Percentiles rank a stretch among this genome's conserved stretches.
Conservation (phyloP, 1,284 basidiomycete genomes). For the Psilocybe mexicana region DNA sequence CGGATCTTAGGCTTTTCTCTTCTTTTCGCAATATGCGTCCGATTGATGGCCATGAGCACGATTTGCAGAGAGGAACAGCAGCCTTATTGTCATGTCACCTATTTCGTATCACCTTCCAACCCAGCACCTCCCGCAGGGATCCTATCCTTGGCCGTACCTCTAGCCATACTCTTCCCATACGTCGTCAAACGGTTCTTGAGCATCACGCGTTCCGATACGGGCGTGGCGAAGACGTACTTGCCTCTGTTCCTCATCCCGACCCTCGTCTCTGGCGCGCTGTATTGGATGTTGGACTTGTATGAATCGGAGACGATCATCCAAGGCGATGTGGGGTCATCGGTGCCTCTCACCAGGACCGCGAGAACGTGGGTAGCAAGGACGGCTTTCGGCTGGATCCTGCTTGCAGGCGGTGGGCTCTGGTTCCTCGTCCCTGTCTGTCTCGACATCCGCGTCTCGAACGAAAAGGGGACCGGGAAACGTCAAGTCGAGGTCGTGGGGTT, state of each 20-base stretch:
- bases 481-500: conserved; percentile 80
- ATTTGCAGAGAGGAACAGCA: conserved; percentile 96
- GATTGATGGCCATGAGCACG: conserved; percentile 75
- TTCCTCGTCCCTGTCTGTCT: conserved; percentile 72
- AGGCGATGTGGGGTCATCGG: background rate
- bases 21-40: conserved; percentile 68
- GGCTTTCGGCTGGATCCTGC: conserved; percentile 50
- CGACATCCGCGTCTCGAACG: conserved; percentile 46
- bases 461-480: conserved; percentile 24
- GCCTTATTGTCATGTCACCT: conserved; percentile 84
- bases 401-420: conserved; percentile 68
- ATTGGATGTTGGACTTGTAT: conserved; percentile 79
- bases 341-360: conserved; percentile 43
- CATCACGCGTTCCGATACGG: conserved; percentile 75
- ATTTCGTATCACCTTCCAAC: conserved; percentile 73
- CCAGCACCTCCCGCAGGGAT: conserved; percentile 63
- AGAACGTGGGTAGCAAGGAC: conserved; percentile 67
- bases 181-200: conserved; percentile 59
- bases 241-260: conserved; percentile 57
- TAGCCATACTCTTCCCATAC: conserved; percentile 60
- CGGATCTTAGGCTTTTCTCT: conserved; percentile 75
- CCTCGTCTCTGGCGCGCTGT: conserved; percentile 58
- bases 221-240: conserved; percentile 67
- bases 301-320: no score
- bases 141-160: conserved; percentile 55